Evolutionary conservation across 2,329 filamentous ascomycete species (phyloP), one percentile per base, ranked within the genome.

Genomic region (Neofusicoccum sp.): DNA sequence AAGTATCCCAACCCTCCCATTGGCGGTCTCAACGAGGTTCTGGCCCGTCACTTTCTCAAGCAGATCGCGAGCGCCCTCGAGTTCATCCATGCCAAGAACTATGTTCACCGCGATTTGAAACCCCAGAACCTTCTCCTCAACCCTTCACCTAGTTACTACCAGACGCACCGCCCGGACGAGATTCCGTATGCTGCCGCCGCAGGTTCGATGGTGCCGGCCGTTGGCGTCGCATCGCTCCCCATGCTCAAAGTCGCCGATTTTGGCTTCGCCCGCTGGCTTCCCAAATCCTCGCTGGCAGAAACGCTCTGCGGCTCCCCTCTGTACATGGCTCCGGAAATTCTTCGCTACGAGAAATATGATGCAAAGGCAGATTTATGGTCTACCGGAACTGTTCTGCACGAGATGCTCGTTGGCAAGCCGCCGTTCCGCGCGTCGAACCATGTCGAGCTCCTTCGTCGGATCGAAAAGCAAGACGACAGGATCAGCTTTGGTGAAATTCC

Each of bases 231-330:
- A 60, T 95, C 93, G 16, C 79, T 99, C 45, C 95, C 95, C 4
- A 96, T 98, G 89, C 86, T 99, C 65, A 99, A 99, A 80, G 89
- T 99, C 70, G 95, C 95, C 63, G 95, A 99, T 79, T 99, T 99
- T 73, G 95, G 95, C n/a, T 99, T 99, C 74, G 95, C 95, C 62
- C 88, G 95, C 62, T 92, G 96, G 62, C 81, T 99, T 54, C 94
- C 95, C 1, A 88, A 91, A 6, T 96, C 94, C 0, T 94, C 93
- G 4, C 84, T 99, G 66, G 95, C 95, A 9, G 95, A 99, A 76
- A 99, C 95, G 0, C 86, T 99, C 0, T 99, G 95, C 76, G 95
- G 95, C 16, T 98, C 95, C 11, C 95, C 95, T 8, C 82, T 99
- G 31, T 99, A 99, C 80, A 99, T 99, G 95, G 95, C 95, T 0